Evolutionary conservation across 495 filamentous ascomycete species (phyloP), one percentile per base, ranked within the genome.

Genomic region (Penicillium silybi): DNA sequence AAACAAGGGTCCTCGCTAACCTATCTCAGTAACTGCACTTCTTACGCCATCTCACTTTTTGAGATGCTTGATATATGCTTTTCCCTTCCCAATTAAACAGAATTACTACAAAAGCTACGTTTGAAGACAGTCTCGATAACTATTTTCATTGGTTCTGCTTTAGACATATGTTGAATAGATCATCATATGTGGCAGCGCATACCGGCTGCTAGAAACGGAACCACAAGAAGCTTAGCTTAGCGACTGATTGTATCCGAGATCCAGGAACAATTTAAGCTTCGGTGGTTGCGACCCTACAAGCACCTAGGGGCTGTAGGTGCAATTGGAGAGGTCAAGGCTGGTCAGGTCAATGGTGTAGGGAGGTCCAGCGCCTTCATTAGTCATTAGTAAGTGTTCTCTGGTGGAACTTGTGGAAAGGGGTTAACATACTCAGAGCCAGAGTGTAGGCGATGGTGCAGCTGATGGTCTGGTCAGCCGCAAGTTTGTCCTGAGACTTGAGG

Each of bases 341-440:
- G 53, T 20, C 11, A 56, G 43, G 19, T 56, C 53, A 46, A 56
- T 51, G 39, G 48, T 51, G 38, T 56, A 56, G 9, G 53, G 53
- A 2, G 53, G 48, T 17, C 47, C 53, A 19, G 41, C 13, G 47
- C 43, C 48, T 51, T 8, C 22, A 23, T 23, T 23, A 32, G 19
- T 7, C 2, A 35, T 39, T 7, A 18, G 18, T 18, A 6, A 39
- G 37, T n/a, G 16, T 17, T 7, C n/a, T 18, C 15, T 6, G n/a
- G 13, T 1, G 10, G n/a, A n/a, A 38, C 16, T 18, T 16, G 4
- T 16, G 11, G 11, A 8, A 25, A 26, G 16, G 19, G 23, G 27
- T n/a, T 18, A 15, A 44, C 11, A 15, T 55, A 59, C 57, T 55
- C 16, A 59, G 45, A 6, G 57, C 35, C 3, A 59, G 45, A 6